A percentile compares a stretch with the other conserved stretches of the same genome.
Conservation (phyloP, 345 rosid species). For the Citrus hindsii region DNA sequence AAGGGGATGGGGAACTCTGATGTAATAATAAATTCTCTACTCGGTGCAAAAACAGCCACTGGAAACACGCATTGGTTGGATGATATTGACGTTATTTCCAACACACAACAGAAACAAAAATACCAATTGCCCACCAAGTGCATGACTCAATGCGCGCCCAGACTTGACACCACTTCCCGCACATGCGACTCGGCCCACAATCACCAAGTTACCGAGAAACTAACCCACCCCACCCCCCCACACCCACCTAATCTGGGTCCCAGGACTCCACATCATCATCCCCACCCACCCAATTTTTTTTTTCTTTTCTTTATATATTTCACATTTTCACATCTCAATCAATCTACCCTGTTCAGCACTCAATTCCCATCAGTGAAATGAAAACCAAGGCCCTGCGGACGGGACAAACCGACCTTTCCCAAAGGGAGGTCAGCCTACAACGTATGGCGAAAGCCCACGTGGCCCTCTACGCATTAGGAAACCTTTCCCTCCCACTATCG, state of each 20-base stretch:
- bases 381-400: background rate
- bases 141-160: slow-evolving; percentile 4
- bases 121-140: background rate
- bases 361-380: background rate
- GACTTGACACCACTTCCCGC: slow-evolving; percentile 19
- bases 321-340: slow-evolving; percentile 9
- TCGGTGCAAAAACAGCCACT: background rate
- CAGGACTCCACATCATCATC: too few species aligned
- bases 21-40: background rate
- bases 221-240: background rate
- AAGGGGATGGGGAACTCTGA: slow-evolving; percentile 1
- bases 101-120: background rate
- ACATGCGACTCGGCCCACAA: slow-evolving; percentile 28
- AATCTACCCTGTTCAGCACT: slow-evolving; percentile 11
- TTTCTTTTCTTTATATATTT: background rate
- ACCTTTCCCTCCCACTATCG: background rate
- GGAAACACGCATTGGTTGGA: too few species aligned
- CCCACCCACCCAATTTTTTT: slow-evolving; percentile 14
- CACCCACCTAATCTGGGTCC: too few species aligned
- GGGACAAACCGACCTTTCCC: slow-evolving; percentile 32
- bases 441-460: slow-evolving; percentile 21
- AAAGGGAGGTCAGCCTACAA: background rate
- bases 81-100: background rate
- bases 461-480: slow-evolving; percentile 7
- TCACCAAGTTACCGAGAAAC: slow-evolving; percentile 9